Conservation (phyloP, 2,329 filamentous ascomycete species). For the Ophiosphaerella narmari region DNA sequence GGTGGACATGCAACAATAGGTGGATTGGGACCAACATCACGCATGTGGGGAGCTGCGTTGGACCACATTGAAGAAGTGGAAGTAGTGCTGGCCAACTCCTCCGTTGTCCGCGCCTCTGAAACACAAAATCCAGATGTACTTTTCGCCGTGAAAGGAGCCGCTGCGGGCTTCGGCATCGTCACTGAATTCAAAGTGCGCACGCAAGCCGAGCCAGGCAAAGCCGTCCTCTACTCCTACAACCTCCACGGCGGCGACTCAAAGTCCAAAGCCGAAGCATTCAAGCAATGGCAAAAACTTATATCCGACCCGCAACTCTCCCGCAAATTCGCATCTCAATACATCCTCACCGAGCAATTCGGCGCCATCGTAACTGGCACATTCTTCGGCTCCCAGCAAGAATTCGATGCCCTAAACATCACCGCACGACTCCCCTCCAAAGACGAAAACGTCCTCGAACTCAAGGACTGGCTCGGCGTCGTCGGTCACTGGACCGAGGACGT, state of each 20-base stretch:
- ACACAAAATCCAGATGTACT: conserved; percentile 47
- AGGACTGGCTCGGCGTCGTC: conserved; percentile 42
- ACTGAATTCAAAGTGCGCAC: conserved; percentile 48
- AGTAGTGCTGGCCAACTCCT: conserved; percentile 48
- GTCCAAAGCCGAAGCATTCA: conserved; percentile 37
- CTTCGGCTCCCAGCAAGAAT: conserved; percentile 40
- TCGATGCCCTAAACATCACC: conserved; percentile 40
- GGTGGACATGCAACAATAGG: conserved; percentile 46
- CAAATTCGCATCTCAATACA: conserved; percentile 42
- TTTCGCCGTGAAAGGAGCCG: conserved; percentile 50
- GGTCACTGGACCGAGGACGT: conserved; percentile 41
- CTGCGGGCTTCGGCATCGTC: conserved; percentile 50
- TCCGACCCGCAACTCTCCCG: conserved; percentile 36
- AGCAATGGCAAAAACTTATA: conserved; percentile 43
- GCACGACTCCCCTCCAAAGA: conserved; percentile 26
- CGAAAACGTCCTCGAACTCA: conserved; percentile 30
- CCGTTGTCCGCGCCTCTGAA: conserved; percentile 45
- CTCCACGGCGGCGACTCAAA: conserved; percentile 28
- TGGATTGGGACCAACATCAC: conserved; percentile 39
- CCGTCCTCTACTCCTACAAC: conserved; percentile 41
- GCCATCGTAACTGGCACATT: conserved; percentile 40
- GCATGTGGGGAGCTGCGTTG: conserved; percentile 40
- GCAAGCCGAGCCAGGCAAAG: conserved; percentile 36
- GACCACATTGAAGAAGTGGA: conserved; percentile 43
- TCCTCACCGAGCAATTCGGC: conserved; percentile 35